Conservation (phyloP, 176 grass and related monocot genomes). For the Avena sativa region DNA sequence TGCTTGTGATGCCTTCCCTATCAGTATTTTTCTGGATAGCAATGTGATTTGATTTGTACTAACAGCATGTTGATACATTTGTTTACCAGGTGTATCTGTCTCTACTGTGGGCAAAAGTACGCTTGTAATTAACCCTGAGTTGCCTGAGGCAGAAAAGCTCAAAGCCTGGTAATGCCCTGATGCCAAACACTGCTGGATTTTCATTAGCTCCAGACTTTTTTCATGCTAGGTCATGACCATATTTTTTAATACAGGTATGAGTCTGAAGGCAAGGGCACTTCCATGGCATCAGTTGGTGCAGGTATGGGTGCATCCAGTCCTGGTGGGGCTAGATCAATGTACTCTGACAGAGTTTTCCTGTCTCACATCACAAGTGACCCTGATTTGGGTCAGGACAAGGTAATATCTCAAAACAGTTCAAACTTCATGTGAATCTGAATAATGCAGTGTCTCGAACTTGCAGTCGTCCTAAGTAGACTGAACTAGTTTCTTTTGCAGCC, state of each 20-base stretch:
- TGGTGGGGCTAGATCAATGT: conserved; percentile 71
- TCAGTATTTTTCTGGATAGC: background rate
- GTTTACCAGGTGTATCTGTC: conserved; percentile 70
- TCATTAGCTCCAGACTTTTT: background rate
- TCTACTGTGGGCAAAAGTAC: conserved; percentile 84
- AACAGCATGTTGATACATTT: background rate
- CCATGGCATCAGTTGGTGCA: conserved; percentile 76
- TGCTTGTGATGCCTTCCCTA: background rate
- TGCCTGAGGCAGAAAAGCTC: conserved; percentile 70
- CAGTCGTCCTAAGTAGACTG: background rate
- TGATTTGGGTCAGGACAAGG: conserved; percentile 88
- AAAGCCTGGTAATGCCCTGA: conserved; percentile 60
- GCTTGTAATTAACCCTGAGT: conserved; percentile 67
- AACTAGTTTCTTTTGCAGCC: conserved; percentile 54
- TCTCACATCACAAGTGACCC: conserved; percentile 79
- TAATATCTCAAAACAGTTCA: conserved; percentile 4
- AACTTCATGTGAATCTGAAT: background rate
- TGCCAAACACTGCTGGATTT: conserved; percentile 5
- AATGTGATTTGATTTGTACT: background rate
- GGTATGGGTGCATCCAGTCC: conserved; percentile 54
- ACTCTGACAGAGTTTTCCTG: conserved; percentile 88
- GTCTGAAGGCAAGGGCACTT: conserved; percentile 73
- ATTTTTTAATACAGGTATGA: conserved; percentile 71
- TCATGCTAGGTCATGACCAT: background rate
- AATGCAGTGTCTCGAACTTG: background rate